Evolutionary conservation across 2,329 filamentous ascomycete genomes (phyloP), one percentile per base, ranked within the genome.

Genomic region (Microsporum canis): DNA sequence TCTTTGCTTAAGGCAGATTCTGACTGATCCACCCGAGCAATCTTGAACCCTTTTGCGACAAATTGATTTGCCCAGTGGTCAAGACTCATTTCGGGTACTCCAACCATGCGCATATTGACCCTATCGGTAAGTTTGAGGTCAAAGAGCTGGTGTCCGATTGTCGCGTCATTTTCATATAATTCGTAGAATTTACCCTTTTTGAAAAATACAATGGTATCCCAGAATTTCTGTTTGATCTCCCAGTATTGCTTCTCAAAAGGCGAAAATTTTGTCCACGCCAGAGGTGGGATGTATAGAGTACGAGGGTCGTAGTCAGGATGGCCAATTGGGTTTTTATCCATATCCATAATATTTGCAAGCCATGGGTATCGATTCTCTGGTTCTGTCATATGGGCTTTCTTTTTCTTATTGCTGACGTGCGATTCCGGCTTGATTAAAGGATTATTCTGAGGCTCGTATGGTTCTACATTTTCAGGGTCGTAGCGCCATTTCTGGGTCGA

Each of bases 131-230:
- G 86, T 77, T 99, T 99, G 61, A 99, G 82, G 73, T 99, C 94
- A 68, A 99, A 99, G 14, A 96, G 80, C 72, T 97, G 94, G 71
- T 99, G 91, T 3, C 94, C 94, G 61, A 97, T 87, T 0, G 92
- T 96, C 3, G 94, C 94, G 74, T 99, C 94, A 63, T 96, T 96
- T 72, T 99, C 94, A 70, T 97, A 99, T 0, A 99, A 81, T 72
- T 99, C 94, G 71, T 96, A 99, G 75, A 99, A 99, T 69, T 99
- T 99, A 69, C 94, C 94, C 79, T 99, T 99, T 76, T 97, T 99
- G 85, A 99, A 99, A 76, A 99, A 99, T 14, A 99, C 92, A 53
- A 99, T 87, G 0, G 91, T 96, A 66, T 96, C 91, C 88, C 89
- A 97, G 66, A 95, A 89, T 68, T 96, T 96, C 73, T 91, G 88